Conservation (phyloP, 176 grass and related monocot species). For the Triticum aestivum region DNA sequence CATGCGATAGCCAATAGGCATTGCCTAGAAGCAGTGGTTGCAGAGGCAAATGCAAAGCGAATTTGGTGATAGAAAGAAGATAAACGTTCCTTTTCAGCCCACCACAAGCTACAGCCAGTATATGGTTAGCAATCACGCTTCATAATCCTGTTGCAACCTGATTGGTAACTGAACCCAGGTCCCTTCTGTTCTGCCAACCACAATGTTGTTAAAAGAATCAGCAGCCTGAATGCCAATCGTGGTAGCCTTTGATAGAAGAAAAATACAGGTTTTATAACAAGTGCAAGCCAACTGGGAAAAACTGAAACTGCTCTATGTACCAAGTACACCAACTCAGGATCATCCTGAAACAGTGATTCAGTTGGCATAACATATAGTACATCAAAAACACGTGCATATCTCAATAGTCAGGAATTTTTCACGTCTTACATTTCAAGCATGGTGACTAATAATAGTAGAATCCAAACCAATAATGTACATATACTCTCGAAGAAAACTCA, state of each 20-base stretch:
- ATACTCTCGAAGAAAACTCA: background rate
- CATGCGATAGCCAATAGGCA: background rate
- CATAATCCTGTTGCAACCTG: background rate
- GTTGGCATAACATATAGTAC: background rate
- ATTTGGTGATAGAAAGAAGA: background rate
- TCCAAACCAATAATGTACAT: slow-evolving; percentile 15
- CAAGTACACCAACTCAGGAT: background rate
- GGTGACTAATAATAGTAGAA: background rate
- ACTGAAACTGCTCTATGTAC: background rate
- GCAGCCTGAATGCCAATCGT: background rate
- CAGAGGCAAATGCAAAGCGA: background rate
- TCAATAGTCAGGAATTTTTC: background rate
- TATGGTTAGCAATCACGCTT: background rate
- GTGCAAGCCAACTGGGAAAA: background rate
- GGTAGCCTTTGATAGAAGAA: background rate
- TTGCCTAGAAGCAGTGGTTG: background rate
- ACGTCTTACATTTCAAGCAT: slow-evolving; percentile 1
- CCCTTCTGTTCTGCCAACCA: no score
- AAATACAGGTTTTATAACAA: background rate
- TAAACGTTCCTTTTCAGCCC: background rate
- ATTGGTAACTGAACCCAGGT: no score
- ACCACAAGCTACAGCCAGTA: background rate
- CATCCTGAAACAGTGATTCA: background rate
- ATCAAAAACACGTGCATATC: background rate
- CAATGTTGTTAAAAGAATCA: background rate